phyloP scores from a whole-genome alignment of 1,139 yeast species.

The Suhomyces kunorum region DNA sequence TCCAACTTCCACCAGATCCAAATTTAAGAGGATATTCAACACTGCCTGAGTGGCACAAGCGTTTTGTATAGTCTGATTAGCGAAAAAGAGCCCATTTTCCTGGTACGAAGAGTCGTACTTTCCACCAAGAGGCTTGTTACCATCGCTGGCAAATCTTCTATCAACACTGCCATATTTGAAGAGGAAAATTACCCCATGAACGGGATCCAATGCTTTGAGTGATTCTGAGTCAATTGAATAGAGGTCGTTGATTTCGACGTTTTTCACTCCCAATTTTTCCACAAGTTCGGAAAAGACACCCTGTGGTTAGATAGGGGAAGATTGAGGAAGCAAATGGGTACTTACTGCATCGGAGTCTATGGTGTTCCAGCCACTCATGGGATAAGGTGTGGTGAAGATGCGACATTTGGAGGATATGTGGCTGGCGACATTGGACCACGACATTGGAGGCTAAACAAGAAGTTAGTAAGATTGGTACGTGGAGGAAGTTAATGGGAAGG shows the following conservation, averaged over 20 bases:
- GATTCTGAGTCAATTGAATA: slow-evolving; percentile 55
- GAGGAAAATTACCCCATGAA: slow-evolving; percentile 63
- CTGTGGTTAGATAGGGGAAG: slow-evolving; percentile 26
- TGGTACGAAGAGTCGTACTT: slow-evolving; percentile 43
- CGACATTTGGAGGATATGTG: neutral
- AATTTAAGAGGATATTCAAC: slow-evolving; percentile 54
- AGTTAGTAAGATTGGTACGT: neutral
- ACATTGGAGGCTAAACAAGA: neutral
- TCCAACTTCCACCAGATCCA: slow-evolving; percentile 49
- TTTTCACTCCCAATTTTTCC: slow-evolving; percentile 56
- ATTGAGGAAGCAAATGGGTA: slow-evolving; percentile 8
- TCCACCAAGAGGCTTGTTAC: slow-evolving; percentile 45
- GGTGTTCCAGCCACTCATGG: slow-evolving; percentile 57
- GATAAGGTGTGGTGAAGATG: neutral
- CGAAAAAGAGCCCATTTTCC: slow-evolving; percentile 52
- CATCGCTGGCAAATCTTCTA: slow-evolving; percentile 28
- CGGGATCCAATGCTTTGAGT: slow-evolving; percentile 41
- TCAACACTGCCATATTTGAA: slow-evolving; percentile 58
- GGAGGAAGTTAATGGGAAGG: too few species aligned
- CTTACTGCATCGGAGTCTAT: slow-evolving; percentile 69
- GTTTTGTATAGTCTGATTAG: slow-evolving; percentile 65
- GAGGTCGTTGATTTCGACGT: slow-evolving; percentile 62
- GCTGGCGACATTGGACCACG: neutral
- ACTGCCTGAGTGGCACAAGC: slow-evolving; percentile 83
- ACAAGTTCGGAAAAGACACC: slow-evolving; percentile 72